Percentiles rank a stretch among this genome's conserved stretches.
Conservation (phyloP, 352 stramenopile genomes). For the Globisporangium mamillatum region DNA sequence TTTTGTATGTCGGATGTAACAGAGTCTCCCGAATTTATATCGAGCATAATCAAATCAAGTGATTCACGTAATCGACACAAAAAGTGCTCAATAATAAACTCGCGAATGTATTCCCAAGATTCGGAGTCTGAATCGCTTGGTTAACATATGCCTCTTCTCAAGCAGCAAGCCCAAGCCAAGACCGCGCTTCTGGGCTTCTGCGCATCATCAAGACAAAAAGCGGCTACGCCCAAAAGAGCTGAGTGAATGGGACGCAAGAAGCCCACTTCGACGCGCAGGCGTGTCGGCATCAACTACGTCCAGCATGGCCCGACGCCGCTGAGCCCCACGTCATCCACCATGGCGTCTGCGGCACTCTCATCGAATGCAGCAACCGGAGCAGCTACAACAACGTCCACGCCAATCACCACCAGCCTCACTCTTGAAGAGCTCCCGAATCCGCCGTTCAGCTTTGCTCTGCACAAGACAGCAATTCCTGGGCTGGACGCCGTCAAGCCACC, state of each 20-base stretch:
- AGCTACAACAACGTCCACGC: not conserved
- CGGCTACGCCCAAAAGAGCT: not conserved
- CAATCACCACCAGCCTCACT: not conserved
- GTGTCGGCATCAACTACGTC: slow-evolving; percentile 20
- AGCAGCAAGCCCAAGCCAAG: not conserved
- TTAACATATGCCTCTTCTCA: not conserved
- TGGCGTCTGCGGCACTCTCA: not conserved
- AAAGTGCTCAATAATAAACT: no score
- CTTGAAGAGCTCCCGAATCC: not conserved
- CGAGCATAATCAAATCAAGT: no score
- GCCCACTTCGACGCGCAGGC: slow-evolving; percentile 29
- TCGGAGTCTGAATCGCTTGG: not conserved
- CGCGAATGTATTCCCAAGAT: no score
- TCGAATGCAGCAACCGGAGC: not conserved
- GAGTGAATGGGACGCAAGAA: slow-evolving; percentile 38
- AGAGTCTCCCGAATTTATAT: no score
- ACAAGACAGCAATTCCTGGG: not conserved
- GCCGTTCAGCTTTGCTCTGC: slow-evolving; percentile 4
- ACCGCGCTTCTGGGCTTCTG: not conserved
- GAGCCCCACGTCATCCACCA: slow-evolving; percentile 3
- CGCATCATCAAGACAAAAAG: no score
- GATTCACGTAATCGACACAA: no score
- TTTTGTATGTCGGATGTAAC: no score
- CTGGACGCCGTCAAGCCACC: not conserved
- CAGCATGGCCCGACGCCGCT: not conserved